Conservation (phyloP, 2,329 filamentous ascomycete species). For the Neodidymelliopsis sp. region DNA sequence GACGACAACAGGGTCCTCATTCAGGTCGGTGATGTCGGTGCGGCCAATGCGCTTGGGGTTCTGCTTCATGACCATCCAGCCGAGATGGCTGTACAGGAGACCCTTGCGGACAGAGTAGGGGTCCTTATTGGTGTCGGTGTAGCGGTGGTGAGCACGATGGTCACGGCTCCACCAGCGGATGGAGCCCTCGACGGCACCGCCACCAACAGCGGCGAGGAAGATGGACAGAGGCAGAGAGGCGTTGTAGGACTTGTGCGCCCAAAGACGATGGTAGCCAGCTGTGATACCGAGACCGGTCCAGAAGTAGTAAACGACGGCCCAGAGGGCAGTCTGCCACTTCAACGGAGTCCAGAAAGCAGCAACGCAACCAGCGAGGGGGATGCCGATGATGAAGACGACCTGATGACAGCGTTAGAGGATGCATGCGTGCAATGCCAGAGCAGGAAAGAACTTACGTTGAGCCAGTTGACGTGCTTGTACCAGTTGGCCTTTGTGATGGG, state of each 20-base stretch:
- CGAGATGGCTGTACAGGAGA: slow-evolving; percentile 59
- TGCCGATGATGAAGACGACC: slow-evolving; percentile 77
- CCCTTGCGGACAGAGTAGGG: slow-evolving; percentile 63
- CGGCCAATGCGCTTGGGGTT: slow-evolving; percentile 61
- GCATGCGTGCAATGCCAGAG: neutral
- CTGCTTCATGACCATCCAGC: slow-evolving; percentile 64
- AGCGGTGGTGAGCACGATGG: slow-evolving; percentile 61
- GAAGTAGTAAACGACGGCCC: slow-evolving; percentile 82
- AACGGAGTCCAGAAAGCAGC: slow-evolving; percentile 82
- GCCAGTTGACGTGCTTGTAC: slow-evolving; percentile 94
- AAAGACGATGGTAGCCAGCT: slow-evolving; percentile 75
- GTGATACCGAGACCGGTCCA: slow-evolving; percentile 75
- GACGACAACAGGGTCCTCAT: slow-evolving; percentile 59
- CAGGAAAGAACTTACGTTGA: slow-evolving; percentile 68
- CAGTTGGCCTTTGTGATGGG: slow-evolving; percentile 84
- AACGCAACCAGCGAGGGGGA: slow-evolving; percentile 78
- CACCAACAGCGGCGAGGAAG: slow-evolving; percentile 58
- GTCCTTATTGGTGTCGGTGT: slow-evolving; percentile 62
- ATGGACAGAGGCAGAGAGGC: slow-evolving; percentile 55
- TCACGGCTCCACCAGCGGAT: slow-evolving; percentile 60
- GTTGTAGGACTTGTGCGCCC: slow-evolving; percentile 63
- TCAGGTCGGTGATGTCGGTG: slow-evolving; percentile 60
- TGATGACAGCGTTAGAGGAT: slow-evolving; percentile 59
- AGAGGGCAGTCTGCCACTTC: slow-evolving; percentile 74
- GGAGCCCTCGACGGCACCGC: slow-evolving; percentile 59